Evolutionary conservation across 176 grass and related monocot species (phyloP).

Genomic region (Lolium perenne): DNA sequence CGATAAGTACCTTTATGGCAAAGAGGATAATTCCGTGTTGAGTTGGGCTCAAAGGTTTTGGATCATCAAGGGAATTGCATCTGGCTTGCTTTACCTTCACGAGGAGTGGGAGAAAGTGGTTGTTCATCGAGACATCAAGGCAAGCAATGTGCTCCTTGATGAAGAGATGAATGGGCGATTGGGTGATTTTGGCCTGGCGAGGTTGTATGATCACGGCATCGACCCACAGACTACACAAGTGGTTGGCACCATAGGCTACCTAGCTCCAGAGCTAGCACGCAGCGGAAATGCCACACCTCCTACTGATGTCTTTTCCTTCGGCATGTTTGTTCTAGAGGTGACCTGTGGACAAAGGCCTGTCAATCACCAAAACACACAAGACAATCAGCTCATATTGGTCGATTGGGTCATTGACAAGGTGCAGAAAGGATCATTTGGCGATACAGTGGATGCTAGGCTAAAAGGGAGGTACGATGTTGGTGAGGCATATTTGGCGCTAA

Average conservation of each 20-base stretch:
- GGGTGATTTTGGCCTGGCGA: conserved; percentile 4
- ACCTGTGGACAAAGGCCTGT: conserved; percentile 27
- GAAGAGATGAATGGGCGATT: not conserved
- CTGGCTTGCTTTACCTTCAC: not conserved
- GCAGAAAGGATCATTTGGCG: not conserved
- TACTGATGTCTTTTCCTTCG: conserved; percentile 29
- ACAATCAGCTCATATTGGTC: conserved; percentile 11
- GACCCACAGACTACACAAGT: conserved; percentile 13
- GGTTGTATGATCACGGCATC: not conserved
- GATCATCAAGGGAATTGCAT: conserved; percentile 21
- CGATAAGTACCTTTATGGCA: not conserved
- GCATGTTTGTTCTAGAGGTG: conserved; percentile 29
- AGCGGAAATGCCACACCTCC: conserved; percentile 1
- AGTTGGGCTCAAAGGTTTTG: not conserved
- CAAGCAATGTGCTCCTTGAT: conserved; percentile 7
- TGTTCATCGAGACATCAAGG: conserved; percentile 26
- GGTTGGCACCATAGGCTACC: conserved; percentile 36
- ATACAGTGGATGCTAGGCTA: conserved; percentile 22
- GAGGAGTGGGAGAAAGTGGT: conserved; percentile 29
- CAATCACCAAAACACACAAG: conserved; percentile 2
- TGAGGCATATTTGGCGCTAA: conserved; percentile 15
- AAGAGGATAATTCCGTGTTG: not conserved
- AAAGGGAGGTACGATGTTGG: not conserved
- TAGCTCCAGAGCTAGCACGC: conserved; percentile 36
- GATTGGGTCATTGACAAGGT: conserved; percentile 30